These are phyloP conservation scores for Aspergillus panamensis DNA, from an alignment of 495 filamentous ascomycete species.

Conservation along the genomic window DNA sequence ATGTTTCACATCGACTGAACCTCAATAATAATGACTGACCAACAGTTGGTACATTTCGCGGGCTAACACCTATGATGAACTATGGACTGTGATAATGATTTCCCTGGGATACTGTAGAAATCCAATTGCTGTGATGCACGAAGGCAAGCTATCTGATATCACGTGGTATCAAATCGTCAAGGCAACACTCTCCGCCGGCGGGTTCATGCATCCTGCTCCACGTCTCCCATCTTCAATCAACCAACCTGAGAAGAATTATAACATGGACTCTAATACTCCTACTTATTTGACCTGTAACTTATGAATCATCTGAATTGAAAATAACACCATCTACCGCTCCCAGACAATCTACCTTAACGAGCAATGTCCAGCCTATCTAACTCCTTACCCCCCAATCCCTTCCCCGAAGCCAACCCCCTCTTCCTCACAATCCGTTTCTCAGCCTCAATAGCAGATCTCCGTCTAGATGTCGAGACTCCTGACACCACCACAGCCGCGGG, in stretches of 20 bases:
- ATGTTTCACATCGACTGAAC: background rate
- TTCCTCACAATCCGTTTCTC: conserved; percentile 86
- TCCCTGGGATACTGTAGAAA: background rate
- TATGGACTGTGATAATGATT: background rate
- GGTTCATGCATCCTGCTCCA: background rate
- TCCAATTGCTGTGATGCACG: background rate
- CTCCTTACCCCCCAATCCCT: conserved; percentile 22
- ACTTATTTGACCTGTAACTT: no score
- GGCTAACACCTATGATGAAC: no score
- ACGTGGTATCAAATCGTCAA: conserved; percentile 19
- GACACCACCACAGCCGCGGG: conserved; percentile 64
- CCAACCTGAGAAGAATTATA: no score
- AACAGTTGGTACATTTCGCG: background rate
- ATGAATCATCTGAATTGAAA: no score
- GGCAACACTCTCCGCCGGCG: conserved; percentile 12
- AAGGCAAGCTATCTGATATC: conserved; percentile 3
- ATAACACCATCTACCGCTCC: background rate
- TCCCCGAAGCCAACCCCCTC: conserved; percentile 42
- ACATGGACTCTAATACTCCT: no score
- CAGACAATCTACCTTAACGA: background rate
- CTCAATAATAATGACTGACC: background rate
- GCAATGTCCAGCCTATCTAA: conserved; percentile 7
- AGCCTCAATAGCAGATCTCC: conserved; percentile 75
- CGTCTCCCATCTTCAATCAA: background rate
- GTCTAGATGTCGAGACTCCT: conserved; percentile 67